A percentile compares a stretch with the other conserved stretches of the same genome.
Conservation (phyloP, 75 land plant genomes). For the Sequoiadendron giganteum region DNA sequence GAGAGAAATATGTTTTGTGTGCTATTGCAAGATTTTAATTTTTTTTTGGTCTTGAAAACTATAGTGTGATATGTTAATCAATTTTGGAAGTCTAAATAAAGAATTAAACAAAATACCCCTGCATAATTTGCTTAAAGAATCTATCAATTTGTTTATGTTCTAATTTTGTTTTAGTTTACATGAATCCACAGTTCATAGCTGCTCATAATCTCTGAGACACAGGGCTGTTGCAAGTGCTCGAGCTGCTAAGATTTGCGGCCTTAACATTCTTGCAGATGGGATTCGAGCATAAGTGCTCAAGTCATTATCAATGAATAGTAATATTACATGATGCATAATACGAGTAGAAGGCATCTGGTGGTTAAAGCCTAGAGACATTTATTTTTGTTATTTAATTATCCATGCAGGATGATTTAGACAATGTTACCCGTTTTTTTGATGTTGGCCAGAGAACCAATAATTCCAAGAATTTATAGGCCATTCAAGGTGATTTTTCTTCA, state of each 20-base stretch:
- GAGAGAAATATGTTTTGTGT: not conserved
- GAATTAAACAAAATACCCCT: not conserved
- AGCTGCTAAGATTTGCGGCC: slow-evolving; percentile 85
- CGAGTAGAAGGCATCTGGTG: not conserved
- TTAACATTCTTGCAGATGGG: slow-evolving; percentile 65
- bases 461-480: slow-evolving; percentile 71
- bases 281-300: slow-evolving; percentile 45
- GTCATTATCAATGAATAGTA: not conserved
- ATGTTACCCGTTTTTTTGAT: slow-evolving; percentile 80
- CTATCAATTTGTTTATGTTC: not conserved
- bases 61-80: not conserved
- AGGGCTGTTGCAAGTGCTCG: slow-evolving; percentile 81
- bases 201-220: slow-evolving; percentile 56
- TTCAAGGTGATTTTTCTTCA: slow-evolving; percentile 64
- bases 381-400: not conserved
- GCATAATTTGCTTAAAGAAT: not conserved
- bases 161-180: slow-evolving; percentile 14
- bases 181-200: slow-evolving; percentile 49
- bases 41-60: not conserved
- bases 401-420: slow-evolving; percentile 68
- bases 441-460: slow-evolving; percentile 89
- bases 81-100: not conserved
- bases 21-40: not conserved
- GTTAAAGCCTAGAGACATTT: not conserved
- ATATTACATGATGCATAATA: not conserved